Conservation (phyloP, 1,284 basidiomycete genomes). For the Ustilago cynodontis region DNA sequence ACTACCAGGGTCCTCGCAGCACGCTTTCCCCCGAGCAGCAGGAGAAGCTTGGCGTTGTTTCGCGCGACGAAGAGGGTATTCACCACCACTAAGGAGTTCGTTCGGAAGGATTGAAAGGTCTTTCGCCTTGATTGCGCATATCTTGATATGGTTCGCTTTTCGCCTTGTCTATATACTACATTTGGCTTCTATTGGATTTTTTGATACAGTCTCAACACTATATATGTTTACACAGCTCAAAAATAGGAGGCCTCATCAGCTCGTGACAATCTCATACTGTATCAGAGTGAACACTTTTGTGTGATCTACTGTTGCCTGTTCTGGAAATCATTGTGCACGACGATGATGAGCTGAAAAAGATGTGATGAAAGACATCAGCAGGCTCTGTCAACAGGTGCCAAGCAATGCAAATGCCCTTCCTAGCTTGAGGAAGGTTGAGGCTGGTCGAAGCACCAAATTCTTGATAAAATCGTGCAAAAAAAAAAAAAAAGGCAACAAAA, state of each 20-base stretch:
- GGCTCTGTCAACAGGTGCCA: not conserved
- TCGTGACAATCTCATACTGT: constrained; percentile 2
- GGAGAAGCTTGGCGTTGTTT: constrained; percentile 59
- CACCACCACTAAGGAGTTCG: constrained; percentile 25
- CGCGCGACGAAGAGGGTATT: constrained; percentile 47
- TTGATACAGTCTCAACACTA: constrained; percentile 4
- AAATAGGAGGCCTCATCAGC: not conserved
- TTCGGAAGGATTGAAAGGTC: not conserved
- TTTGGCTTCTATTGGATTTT: not conserved
- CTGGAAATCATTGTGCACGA: not conserved
- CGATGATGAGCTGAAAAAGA: not conserved
- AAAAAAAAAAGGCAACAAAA: not conserved
- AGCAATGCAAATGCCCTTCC: not conserved
- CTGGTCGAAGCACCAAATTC: not conserved
- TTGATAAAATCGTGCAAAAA: not conserved
- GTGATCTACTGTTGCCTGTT: not conserved
- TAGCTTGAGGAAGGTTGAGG: not conserved
- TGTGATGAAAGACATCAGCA: not conserved
- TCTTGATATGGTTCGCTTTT: not conserved
- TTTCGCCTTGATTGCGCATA: not conserved
- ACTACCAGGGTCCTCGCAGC: constrained; percentile 71
- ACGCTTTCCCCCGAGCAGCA: constrained; percentile 59
- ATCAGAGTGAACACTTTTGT: not conserved
- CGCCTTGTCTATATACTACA: constrained; percentile 24
- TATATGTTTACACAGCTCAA: not conserved